phyloP scores from a whole-genome alignment of 1,284 basidiomycete genomes.

The Schizopora paradoxa region DNA sequence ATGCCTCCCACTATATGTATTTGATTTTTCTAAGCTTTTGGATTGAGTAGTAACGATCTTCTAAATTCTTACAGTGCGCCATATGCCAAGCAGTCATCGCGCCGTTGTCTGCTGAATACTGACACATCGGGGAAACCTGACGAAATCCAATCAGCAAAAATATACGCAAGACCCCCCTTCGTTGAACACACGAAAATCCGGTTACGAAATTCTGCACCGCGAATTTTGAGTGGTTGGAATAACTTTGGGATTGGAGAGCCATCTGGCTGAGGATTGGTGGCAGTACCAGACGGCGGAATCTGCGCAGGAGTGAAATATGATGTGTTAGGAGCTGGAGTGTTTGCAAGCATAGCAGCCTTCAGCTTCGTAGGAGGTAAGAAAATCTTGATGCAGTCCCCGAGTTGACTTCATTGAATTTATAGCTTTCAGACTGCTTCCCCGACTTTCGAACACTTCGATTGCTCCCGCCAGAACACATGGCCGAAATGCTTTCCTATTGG shows the following conservation, averaged over 20 bases:
- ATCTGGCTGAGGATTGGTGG: conserved; percentile 36
- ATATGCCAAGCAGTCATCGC: conserved; percentile 46
- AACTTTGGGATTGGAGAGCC: conserved; percentile 46
- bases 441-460: too few species aligned
- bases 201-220: conserved; percentile 38
- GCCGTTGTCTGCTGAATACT: conserved; percentile 58
- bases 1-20: conserved; percentile 38
- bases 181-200: conserved; percentile 29
- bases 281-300: conserved; percentile 42
- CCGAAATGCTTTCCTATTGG: too few species aligned
- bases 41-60: neutral
- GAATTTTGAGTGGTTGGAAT: conserved; percentile 57
- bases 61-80: conserved; percentile 39
- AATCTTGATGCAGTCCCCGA: too few species aligned
- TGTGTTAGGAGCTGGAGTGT: conserved; percentile 34
- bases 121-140: conserved; percentile 45
- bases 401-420: too few species aligned
- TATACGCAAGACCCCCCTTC: neutral
- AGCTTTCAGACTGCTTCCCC: too few species aligned
- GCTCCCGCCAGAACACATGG: too few species aligned
- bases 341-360: too few species aligned
- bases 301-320: conserved; percentile 53
- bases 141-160: neutral
- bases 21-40: conserved; percentile 6
- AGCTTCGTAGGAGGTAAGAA: too few species aligned